A percentile compares a stretch with the other conserved stretches of the same genome.
phyloP scores from a whole-genome alignment of 228 moss, liverwort and hornwort species.

The Sphagnum magellanicum region DNA sequence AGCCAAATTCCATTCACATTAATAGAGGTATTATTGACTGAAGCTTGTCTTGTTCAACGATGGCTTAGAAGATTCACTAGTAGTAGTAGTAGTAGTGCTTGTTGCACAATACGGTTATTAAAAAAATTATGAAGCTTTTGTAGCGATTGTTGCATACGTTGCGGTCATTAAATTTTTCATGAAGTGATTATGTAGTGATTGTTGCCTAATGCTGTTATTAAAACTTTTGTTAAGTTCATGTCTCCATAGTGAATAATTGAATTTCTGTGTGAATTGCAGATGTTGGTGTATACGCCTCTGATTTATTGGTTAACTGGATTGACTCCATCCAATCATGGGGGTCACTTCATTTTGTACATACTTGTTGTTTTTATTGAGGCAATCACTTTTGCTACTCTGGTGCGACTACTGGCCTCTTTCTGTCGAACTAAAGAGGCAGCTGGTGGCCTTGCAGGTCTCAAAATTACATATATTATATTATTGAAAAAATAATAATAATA shows the following conservation, averaged over 20 bases:
- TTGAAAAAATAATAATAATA: no score
- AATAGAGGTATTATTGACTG: conserved; percentile 45
- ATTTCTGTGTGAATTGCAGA: conserved; percentile 37
- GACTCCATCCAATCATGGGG: conserved; percentile 59
- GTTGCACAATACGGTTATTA: no score
- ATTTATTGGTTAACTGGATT: conserved; percentile 88
- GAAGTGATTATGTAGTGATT: neutral
- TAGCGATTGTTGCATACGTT: no score
- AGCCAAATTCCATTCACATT: conserved; percentile 75
- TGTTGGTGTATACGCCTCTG: conserved; percentile 68
- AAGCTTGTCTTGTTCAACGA: no score
- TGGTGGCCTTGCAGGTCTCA: conserved; percentile 68
- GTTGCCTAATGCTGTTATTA: no score
- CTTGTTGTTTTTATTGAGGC: conserved; percentile 64
- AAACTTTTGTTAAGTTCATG: no score
- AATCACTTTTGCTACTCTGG: conserved; percentile 65
- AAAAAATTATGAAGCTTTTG: no score
- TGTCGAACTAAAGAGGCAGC: conserved; percentile 70
- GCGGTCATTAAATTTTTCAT: neutral
- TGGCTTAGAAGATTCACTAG: no score
- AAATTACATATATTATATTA: no score
- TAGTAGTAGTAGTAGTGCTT: no score
- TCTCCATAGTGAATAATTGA: neutral
- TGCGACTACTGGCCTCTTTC: conserved; percentile 71
- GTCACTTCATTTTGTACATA: conserved; percentile 63